These are phyloP conservation scores for Corinectria fuckeliana DNA, from an alignment of 2,329 filamentous ascomycete genomes.

Conservation along the genomic window DNA sequence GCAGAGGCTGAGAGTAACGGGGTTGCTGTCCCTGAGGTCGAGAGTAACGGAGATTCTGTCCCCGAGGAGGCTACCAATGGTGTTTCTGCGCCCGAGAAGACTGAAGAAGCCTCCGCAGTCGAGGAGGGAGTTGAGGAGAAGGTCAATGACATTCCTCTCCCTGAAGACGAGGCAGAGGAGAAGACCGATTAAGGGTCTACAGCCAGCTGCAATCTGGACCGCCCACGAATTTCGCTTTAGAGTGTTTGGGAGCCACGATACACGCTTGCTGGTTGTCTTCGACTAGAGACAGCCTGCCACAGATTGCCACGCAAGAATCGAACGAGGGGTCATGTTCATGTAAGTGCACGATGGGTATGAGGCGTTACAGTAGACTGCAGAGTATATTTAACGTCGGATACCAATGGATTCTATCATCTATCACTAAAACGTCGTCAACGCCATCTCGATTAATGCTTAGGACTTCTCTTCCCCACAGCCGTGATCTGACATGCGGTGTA, in stretches of 20 bases:
- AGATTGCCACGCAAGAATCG: neutral
- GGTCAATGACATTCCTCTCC: neutral
- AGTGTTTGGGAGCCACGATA: neutral
- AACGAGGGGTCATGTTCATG: neutral
- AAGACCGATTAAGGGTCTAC: conserved; percentile 2
- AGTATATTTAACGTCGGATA: conserved; percentile 3
- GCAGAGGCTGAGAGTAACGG: conserved; percentile 3
- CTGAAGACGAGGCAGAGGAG: neutral
- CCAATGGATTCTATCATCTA: neutral
- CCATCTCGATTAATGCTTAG: no score
- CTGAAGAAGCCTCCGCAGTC: neutral
- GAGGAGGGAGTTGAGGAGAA: conserved; percentile 6
- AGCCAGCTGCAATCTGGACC: neutral
- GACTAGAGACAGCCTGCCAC: neutral
- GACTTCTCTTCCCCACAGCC: neutral
- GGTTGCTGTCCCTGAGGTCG: neutral
- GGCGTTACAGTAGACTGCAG: neutral
- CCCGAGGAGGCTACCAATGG: conserved; percentile 6
- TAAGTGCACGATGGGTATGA: neutral
- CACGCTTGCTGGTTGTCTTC: neutral
- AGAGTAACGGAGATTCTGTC: neutral
- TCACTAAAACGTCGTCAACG: neutral
- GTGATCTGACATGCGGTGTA: neutral
- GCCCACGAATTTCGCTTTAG: neutral
- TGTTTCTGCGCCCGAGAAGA: neutral